Conservation (phyloP, 78 protist genomes). For the Neovahlkampfia damariscottae region DNA sequence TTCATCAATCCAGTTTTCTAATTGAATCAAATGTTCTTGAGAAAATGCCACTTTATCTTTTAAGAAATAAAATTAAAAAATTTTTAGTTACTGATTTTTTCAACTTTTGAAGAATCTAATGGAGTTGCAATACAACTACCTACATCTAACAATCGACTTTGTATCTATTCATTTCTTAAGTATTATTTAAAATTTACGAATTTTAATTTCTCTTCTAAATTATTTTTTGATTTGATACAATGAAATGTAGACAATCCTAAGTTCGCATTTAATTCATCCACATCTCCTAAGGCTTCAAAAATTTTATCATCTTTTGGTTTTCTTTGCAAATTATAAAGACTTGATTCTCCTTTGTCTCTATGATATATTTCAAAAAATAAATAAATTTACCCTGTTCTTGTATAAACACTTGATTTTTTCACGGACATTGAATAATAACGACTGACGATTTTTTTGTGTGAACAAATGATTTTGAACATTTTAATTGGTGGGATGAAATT, state of each 20-base stretch:
- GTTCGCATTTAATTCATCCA: constrained; percentile 59
- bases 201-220: too few relatives aligned
- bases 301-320: constrained; percentile 50
- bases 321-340: constrained; percentile 62
- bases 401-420: constrained; percentile 22
- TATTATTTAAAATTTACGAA: too few relatives aligned
- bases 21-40: constrained; percentile 1
- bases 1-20: constrained; percentile 70
- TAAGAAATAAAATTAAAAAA: too few relatives aligned
- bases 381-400: constrained; percentile 42
- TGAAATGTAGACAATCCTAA: too few relatives aligned
- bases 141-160: constrained; percentile 53
- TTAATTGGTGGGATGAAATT: too few relatives aligned
- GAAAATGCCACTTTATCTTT: constrained; percentile 14
- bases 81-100: too few relatives aligned
- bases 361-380: too few relatives aligned
- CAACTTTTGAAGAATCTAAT: not conserved
- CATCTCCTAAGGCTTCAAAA: constrained; percentile 69
- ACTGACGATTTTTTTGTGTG: too few relatives aligned
- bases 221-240: too few relatives aligned
- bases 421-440: too few relatives aligned
- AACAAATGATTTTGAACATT: too few relatives aligned
- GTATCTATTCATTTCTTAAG: too few relatives aligned
- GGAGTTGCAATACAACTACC: constrained; percentile 77
- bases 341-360: constrained; percentile 55